Conservation (phyloP, 495 filamentous ascomycete genomes). For the Pseudevernia furfuracea region DNA sequence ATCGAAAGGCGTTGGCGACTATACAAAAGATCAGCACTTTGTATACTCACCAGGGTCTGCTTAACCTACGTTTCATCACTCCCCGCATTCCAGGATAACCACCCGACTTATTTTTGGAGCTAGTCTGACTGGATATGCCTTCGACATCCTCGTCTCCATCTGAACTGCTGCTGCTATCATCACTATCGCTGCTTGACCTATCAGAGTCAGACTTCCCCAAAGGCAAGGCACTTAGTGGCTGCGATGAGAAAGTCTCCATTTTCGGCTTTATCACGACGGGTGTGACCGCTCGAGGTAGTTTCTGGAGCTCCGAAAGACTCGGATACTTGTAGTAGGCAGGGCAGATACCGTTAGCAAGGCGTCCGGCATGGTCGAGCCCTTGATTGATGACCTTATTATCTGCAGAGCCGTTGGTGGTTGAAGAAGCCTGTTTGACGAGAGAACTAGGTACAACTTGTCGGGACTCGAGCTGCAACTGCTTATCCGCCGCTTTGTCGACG, state of each 20-base stretch:
- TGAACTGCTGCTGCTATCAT: slow-evolving; percentile 3
- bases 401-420: background rate
- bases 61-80: slow-evolving; percentile 11
- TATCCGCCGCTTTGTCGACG: slow-evolving; percentile 3
- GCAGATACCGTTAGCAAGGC: slow-evolving; percentile 16
- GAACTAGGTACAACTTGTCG: background rate
- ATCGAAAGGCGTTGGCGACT: slow-evolving; percentile 5
- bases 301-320: slow-evolving; percentile 16
- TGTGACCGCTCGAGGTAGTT: background rate
- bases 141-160: slow-evolving; percentile 8
- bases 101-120: background rate
- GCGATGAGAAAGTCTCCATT: background rate
- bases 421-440: background rate
- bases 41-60: background rate
- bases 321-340: slow-evolving; percentile 16
- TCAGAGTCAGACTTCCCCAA: background rate
- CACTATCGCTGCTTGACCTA: slow-evolving; percentile 7
- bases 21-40: background rate
- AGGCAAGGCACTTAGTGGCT: background rate
- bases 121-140: background rate
- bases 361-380: slow-evolving; percentile 10
- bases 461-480: slow-evolving; percentile 12
- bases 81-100: background rate
- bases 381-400: background rate
- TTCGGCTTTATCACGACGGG: background rate